phyloP scores from a whole-genome alignment of 768 basidiomycete genomes.

The Boletus subcaerulescens region DNA sequence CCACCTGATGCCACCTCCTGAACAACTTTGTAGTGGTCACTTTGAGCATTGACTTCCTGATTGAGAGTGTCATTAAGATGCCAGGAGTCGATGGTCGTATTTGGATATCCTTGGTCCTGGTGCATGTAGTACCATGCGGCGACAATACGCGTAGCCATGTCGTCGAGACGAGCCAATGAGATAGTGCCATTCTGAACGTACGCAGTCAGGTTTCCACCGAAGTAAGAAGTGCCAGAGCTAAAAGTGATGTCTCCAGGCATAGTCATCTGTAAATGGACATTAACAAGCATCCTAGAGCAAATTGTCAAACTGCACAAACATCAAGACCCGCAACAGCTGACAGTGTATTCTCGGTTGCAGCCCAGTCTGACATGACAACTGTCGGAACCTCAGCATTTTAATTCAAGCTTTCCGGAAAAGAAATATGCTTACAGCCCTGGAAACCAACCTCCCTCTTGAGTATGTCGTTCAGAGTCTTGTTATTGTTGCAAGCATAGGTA shows the following conservation, averaged over 20 bases:
- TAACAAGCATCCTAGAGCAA: background rate
- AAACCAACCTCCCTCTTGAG: constrained; percentile 67
- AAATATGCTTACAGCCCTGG: constrained; percentile 48
- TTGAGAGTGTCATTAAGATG: constrained; percentile 29
- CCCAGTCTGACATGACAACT: constrained; percentile 63
- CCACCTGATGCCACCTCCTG: constrained; percentile 65
- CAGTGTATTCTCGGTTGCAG: constrained; percentile 46
- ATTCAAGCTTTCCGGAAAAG: background rate
- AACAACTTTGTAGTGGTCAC: constrained; percentile 48
- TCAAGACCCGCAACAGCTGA: constrained; percentile 62
- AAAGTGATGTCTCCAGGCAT: constrained; percentile 64
- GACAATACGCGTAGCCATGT: constrained; percentile 70
- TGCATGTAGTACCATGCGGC: constrained; percentile 53
- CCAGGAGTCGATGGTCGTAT: constrained; percentile 28
- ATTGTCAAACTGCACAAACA: constrained; percentile 33
- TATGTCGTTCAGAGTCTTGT: constrained; percentile 55
- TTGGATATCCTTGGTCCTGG: constrained; percentile 32
- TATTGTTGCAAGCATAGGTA: constrained; percentile 63
- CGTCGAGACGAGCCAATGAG: constrained; percentile 54
- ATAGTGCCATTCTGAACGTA: constrained; percentile 63
- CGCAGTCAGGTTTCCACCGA: constrained; percentile 55
- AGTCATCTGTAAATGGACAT: constrained; percentile 49
- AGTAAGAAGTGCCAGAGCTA: constrained; percentile 43
- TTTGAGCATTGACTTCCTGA: constrained; percentile 54
- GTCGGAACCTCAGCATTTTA: background rate